Evolutionary conservation across 331 rosid species (phyloP), one percentile per base, ranked within the genome.

Genomic region (Dryas integrifolia): DNA sequence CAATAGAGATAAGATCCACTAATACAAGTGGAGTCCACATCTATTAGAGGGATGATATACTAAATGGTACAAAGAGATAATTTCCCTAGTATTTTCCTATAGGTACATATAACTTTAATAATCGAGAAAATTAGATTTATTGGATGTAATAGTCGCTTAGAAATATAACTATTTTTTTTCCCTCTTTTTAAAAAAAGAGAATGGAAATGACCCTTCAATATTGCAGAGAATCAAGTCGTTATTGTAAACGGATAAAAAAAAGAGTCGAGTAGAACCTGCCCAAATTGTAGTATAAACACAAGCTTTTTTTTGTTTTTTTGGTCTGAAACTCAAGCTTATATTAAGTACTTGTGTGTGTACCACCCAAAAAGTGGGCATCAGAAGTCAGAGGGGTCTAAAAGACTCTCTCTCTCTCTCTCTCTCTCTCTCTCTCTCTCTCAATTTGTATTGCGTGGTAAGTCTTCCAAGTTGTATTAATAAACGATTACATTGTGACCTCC

Each of bases 371-470:
- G 24, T 2, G 26, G 26, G 35, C 35, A 30, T 30, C 35, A 44
- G 26, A 71, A 58, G 74, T 76, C 49, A 55, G 35, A 45, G 39
- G 15, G 45, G 56, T 21, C 10, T 16, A 5, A 35, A 15, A 21
- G 4, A 41, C 18, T 4, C 65, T 30, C 35, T 30, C 35, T 30
- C 35, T 1, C 35, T 18, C 21, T 18, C 21, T 18, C 21, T 18
- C 21, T 18, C 18, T 18, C n/a, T n/a, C n/a, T n/a, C n/a, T n/a
- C 30, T 26, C 30, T 26, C 30, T 26, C 35, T 1, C 35, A 30
- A 40, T 43, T 13, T 35, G 35, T 30, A 50, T 70, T 65, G 74
- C 80, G 82, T 74, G 77, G 80, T 74, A 44, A 49, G 65, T 74
- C 80, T 50, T 70, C 74, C 71, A 64, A 63, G 53, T 70, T 44